Conservation (phyloP, 345 rosid species). For the Boechera stricta region DNA sequence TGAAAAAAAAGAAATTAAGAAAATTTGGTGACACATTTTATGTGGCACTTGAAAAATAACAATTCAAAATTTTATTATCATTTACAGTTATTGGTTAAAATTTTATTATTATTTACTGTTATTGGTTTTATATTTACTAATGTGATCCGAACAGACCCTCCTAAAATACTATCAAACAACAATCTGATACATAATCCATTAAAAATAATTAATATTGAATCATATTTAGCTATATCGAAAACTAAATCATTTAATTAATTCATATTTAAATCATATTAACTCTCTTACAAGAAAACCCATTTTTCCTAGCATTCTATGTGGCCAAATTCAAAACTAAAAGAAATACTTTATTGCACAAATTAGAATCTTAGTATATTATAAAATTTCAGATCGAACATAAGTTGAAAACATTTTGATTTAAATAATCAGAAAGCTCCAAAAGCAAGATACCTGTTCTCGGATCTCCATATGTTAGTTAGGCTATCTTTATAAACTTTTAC, state of each 20-base stretch:
- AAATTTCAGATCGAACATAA: slow-evolving; percentile 20
- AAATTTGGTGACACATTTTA: not conserved
- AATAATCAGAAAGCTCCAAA: slow-evolving; percentile 34
- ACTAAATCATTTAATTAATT: not conserved
- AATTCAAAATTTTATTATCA: too few species aligned
- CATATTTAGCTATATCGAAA: not conserved
- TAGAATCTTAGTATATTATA: slow-evolving; percentile 10
- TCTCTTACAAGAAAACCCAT: not conserved
- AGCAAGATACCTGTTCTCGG: slow-evolving; percentile 34
- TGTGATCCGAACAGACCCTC: too few species aligned
- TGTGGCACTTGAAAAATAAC: not conserved
- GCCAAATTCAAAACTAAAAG: not conserved
- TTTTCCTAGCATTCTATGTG: not conserved
- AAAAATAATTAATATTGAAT: not conserved
- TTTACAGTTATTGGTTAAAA: too few species aligned
- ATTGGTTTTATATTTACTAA: not conserved
- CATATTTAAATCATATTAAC: not conserved
- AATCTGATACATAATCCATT: not conserved
- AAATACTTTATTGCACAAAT: not conserved
- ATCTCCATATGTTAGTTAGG: slow-evolving; percentile 33
- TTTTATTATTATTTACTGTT: too few species aligned
- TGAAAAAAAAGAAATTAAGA: not conserved
- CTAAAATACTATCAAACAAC: not conserved
- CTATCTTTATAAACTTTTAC: slow-evolving; percentile 11
- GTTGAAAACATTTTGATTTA: slow-evolving; percentile 32